Base-by-base conservation (phyloP, 495 filamentous ascomycete genomes). In the Aspergillus sclerotioniger region DNA sequence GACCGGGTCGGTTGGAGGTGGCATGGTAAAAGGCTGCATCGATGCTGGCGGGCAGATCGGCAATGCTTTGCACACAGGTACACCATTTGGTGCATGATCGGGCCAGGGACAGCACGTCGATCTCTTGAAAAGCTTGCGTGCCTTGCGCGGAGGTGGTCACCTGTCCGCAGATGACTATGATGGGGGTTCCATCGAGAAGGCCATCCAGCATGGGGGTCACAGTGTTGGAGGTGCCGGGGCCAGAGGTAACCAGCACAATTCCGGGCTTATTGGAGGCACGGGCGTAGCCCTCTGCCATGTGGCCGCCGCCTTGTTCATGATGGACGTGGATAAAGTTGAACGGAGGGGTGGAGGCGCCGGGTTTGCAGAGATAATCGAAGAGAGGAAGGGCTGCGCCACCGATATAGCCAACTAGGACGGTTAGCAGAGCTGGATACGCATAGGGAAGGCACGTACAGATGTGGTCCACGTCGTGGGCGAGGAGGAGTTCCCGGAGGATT, bases 21-120 rank as follows among this genome's bases (percentile, higher is more conserved):
- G 84, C 84, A 58, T 85, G 85, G 66, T 84, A 80, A 55, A 87
- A 87, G n/a, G 84, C 84, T 63, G 85, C 83, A 50, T 85, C 82
- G 35, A 87, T 86, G 33, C 80, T 71, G 55, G 76, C 71, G 32
- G 84, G 84, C 41, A 87, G 76, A 57, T 86, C 83, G 25, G 75
- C 81, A 51, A 86, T 76, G 47, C 78, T 81, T 70, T 84, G 86
- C 51, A 86, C 82, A 80, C 84, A 82, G 25, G 82, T 77, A 46
- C 85, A 84, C 84, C 83, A 87, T 67, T 86, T 85, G 39, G 82
- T 85, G 66, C 82, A 84, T 37, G 82, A 74, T 67, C 81, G 73
- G 20, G 79, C 80, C 63, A 85, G 84, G 58, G 82, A 82, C 17
- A 85, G 66, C 16, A 84, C 80, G 63, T 85, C 84, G 47, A 82